Evolutionary conservation across 1,284 basidiomycete species (phyloP), one percentile per base, ranked within the genome.

Genomic region (Polyporus tsugae): DNA sequence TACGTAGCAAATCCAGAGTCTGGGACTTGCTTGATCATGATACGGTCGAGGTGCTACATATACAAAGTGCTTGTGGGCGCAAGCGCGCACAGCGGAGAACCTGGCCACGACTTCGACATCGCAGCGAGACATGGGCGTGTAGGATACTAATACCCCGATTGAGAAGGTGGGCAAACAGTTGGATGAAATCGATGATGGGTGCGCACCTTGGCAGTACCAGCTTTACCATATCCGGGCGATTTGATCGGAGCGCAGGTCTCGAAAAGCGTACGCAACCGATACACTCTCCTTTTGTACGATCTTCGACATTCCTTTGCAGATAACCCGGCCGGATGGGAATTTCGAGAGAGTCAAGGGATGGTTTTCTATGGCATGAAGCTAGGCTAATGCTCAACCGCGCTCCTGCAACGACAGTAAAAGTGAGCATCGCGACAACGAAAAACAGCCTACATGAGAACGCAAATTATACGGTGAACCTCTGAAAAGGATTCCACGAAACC

Each of bases 1-100:
- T n/a, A 29, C 29, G 29, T 29, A 29, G 13, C 22, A 17, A 39
- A 11, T 6, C 25, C 22, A 17, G 58, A 4, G 11, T 29, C 22
- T 25, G 1, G n/a, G 46, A 33, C n/a, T 25, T 41, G 15, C n/a
- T 42, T 39, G 6, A 53, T 25, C 35, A n/a, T 33, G n/a, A 46
- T 11, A 15, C 10, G 10, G 35, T 36, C 33, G 36, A 49, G 10
- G 46, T 22, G 46, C 7, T 1, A 62, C 33, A 49, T 62, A 25
- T 62, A 38, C 35, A 2, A 33, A 15, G 35, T 35, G n/a, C 2
- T 46, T 62, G 61, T 62, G 61, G 61, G 61, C 22, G 61, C 61
- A 62, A 39, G 61, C 61, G 61, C 61, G 42, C 59, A 11, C 17
- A 39, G 44, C 11, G 33, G 61, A n/a, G 33, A 38, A 17, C 9